Evolutionary conservation across 2,329 filamentous ascomycete genomes (phyloP).

Genomic region (Aspergillus sp.): DNA sequence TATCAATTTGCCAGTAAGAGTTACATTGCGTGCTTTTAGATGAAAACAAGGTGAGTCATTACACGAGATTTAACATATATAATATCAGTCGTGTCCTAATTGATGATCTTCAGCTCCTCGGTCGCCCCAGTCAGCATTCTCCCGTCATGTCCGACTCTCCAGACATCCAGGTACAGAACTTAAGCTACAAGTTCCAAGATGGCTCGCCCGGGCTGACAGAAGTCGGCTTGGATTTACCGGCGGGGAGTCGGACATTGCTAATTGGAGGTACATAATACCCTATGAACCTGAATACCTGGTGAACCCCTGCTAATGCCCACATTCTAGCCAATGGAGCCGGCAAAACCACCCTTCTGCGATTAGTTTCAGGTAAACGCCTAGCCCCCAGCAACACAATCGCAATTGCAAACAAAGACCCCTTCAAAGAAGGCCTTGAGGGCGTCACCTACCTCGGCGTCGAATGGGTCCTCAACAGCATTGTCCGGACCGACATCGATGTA

Average conservation of each 20-base stretch:
- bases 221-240: slow-evolving; percentile 73
- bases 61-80: background rate
- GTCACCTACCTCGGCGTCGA: slow-evolving; percentile 97
- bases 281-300: background rate
- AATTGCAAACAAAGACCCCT: slow-evolving; percentile 84
- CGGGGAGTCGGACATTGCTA: slow-evolving; percentile 81
- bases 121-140: background rate
- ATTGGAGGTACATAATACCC: slow-evolving; percentile 65
- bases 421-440: slow-evolving; percentile 84
- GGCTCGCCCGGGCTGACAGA: slow-evolving; percentile 74
- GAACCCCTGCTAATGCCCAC: slow-evolving; percentile 3
- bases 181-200: slow-evolving; percentile 89
- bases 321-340: slow-evolving; percentile 81
- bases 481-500: slow-evolving; percentile 92
- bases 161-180: slow-evolving; percentile 71
- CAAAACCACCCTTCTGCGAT: slow-evolving; percentile 92
- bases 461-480: slow-evolving; percentile 97
- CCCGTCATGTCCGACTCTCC: slow-evolving; percentile 25
- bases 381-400: slow-evolving; percentile 72
- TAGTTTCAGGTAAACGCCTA: slow-evolving; percentile 92
- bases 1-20: background rate
- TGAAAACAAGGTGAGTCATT: slow-evolving; percentile 8
- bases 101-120: background rate
- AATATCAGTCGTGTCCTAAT: background rate
- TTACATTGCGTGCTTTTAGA: slow-evolving; percentile 7